Evolutionary conservation across 2,329 filamentous ascomycete genomes (phyloP).

Genomic region (Cladosporium sp.): DNA sequence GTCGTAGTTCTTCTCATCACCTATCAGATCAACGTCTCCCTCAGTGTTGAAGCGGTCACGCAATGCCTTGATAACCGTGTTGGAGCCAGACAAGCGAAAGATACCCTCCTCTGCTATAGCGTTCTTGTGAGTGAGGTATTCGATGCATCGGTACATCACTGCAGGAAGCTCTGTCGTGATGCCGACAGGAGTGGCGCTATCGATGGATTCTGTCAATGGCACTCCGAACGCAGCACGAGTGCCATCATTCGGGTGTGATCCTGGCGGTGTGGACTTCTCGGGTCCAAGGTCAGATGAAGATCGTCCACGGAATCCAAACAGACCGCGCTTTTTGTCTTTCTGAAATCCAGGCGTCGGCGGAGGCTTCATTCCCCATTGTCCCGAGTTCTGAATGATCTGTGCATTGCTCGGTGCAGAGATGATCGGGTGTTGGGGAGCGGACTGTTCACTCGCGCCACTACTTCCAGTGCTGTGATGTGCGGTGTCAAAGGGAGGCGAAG

Average conservation of each 20-base stretch:
- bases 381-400: conserved; percentile 73
- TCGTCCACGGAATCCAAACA: conserved; percentile 61
- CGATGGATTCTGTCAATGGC: conserved; percentile 78
- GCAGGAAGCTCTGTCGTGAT: conserved; percentile 74
- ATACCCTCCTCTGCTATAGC: conserved; percentile 88
- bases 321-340: conserved; percentile 75
- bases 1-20: conserved; percentile 80
- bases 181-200: conserved; percentile 68
- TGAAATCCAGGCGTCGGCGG: conserved; percentile 36
- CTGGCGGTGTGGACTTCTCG: conserved; percentile 2
- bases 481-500: conserved; percentile 32
- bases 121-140: conserved; percentile 80
- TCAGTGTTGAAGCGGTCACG: conserved; percentile 91
- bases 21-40: conserved; percentile 79
- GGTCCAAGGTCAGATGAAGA: conserved; percentile 62
- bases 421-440: conserved; percentile 33
- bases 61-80: conserved; percentile 84
- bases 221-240: conserved; percentile 69
- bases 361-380: conserved; percentile 79
- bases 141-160: conserved; percentile 91
- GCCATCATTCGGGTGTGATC: conserved; percentile 2
- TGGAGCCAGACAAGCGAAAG: conserved; percentile 94
- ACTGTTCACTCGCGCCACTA: conserved; percentile 16
- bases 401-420: conserved; percentile 86
- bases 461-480: conserved; percentile 29